Base-by-base conservation (phyloP, 345 rosid genomes). In the Eucalyptus melliodora region DNA sequence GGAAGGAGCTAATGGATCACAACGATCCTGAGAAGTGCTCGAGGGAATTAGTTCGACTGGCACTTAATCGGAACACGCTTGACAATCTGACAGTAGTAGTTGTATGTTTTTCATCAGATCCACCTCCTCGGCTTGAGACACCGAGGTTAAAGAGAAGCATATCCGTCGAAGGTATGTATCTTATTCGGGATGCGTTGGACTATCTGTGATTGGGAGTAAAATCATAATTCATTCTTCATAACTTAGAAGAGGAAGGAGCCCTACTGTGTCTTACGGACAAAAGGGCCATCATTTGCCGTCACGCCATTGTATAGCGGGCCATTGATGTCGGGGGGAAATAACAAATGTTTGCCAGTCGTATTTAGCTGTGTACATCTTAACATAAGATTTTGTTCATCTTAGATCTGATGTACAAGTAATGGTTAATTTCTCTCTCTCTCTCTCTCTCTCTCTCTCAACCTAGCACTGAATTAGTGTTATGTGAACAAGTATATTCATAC, bases 21-120 rank as follows among this genome's bases (percentile, higher is more conserved):
- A 90, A 92, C 50, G 90, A 92, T 37, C 92, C 93, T 12, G 90
- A 89, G 86, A 88, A 80, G 60, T 92, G 93, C 86, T 89, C 93
- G 7, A 92, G 88, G 67, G 93, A 90, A 77, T 80, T 92, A 23
- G 90, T 92, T 24, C 89, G 88, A 51, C 91, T 47, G 65, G 93
- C 93, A 5, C 88, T 92, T 86, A 60, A 87, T 47, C 19, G 90
- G 31, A 16, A 90, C 40, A 88, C 93, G 2, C 65, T 26, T 24
- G 93, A 90, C 16, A 90, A 92, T 47, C 91, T 92, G 88, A 92
- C 92, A 1, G 93, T 90, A 5, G 77, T 92, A 5, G 87, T 90
- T 10, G 88, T 92, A 10, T 92, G 91, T 65, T 90, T 92, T 89
- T 89, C 91, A 16, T 47, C 83, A 14, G 91, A 91, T 26, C 91